Conservation (phyloP, 129 eudicot species). For the Centaurea solstitialis region DNA sequence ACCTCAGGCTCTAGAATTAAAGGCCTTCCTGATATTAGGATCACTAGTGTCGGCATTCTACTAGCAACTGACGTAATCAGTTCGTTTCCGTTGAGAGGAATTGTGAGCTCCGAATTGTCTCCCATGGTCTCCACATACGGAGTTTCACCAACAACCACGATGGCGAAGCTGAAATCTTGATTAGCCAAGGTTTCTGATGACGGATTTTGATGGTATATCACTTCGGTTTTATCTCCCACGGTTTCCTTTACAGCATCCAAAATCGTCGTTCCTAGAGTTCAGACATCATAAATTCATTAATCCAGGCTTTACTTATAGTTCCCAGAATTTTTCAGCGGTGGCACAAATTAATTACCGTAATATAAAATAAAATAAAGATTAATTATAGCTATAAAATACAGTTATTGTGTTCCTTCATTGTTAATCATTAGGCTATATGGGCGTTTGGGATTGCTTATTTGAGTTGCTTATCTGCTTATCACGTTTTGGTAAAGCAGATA, state of each 20-base stretch:
- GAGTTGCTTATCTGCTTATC: too few species aligned
- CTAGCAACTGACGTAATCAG: conserved; percentile 39
- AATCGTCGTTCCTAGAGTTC: conserved; percentile 51
- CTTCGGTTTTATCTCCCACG: conserved; percentile 40
- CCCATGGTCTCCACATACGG: conserved; percentile 60
- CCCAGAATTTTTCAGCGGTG: background rate
- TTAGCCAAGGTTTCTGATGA: conserved; percentile 45
- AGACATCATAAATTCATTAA: background rate
- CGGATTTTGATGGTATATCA: conserved; percentile 45
- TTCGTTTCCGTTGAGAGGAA: conserved; percentile 54
- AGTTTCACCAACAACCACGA: conserved; percentile 67
- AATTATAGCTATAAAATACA: background rate
- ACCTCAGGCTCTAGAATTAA: conserved; percentile 50
- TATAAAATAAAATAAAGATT: background rate
- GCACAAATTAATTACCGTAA: background rate
- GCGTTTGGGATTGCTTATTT: too few species aligned
- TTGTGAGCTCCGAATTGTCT: conserved; percentile 49
- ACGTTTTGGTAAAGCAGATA: too few species aligned
- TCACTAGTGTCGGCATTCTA: conserved; percentile 45
- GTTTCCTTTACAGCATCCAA: conserved; percentile 52
- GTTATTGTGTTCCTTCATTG: background rate
- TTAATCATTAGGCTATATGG: background rate
- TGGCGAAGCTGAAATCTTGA: conserved; percentile 49
- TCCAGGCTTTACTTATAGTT: background rate
- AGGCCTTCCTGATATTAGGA: conserved; percentile 69